phyloP scores from a whole-genome alignment of 2,329 filamentous ascomycete genomes.

The Colletotrichum sidae region DNA sequence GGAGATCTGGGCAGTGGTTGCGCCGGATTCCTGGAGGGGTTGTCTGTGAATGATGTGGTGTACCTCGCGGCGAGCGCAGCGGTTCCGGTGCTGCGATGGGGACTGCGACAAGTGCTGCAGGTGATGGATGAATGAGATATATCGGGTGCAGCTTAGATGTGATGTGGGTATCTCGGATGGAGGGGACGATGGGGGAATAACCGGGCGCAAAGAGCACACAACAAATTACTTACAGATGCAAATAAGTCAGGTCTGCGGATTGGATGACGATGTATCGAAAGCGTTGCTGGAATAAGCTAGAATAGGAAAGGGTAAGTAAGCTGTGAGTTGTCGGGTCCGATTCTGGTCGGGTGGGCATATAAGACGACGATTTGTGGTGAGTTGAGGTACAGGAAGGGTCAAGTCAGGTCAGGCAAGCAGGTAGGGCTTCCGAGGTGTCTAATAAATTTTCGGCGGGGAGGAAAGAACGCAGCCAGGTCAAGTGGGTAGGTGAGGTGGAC shows the following conservation, averaged over 20 bases:
- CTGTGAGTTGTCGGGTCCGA: slow-evolving; percentile 29
- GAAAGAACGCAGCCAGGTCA: slow-evolving; percentile 27
- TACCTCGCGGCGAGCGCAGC: slow-evolving; percentile 4
- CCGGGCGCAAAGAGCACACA: slow-evolving; percentile 16
- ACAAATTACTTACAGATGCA: slow-evolving; percentile 30
- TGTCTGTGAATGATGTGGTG: slow-evolving; percentile 14
- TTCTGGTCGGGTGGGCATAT: slow-evolving; percentile 33
- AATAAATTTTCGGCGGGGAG: slow-evolving; percentile 37
- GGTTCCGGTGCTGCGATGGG: slow-evolving; percentile 1
- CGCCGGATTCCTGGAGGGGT: slow-evolving; percentile 21
- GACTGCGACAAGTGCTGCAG: neutral
- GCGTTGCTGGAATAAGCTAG: slow-evolving; percentile 20
- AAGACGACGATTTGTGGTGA: slow-evolving; percentile 21
- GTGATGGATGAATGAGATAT: slow-evolving; percentile 30
- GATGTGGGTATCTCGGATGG: slow-evolving; percentile 31
- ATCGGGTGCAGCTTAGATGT: slow-evolving; percentile 27
- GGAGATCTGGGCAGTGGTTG: slow-evolving; percentile 24
- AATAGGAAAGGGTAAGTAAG: slow-evolving; percentile 23
- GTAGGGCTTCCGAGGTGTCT: slow-evolving; percentile 38
- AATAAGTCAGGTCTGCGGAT: slow-evolving; percentile 7
- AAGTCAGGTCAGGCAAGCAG: neutral
- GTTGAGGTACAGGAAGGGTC: neutral
- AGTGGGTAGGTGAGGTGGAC: slow-evolving; percentile 37
- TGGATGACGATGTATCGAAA: slow-evolving; percentile 4
- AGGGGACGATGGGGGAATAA: slow-evolving; percentile 8